Percentiles rank a stretch among this genome's conserved stretches.
Evolutionary conservation across 306 rosid genomes (phyloP).

Genomic region (Hylodesmum podocarpum): DNA sequence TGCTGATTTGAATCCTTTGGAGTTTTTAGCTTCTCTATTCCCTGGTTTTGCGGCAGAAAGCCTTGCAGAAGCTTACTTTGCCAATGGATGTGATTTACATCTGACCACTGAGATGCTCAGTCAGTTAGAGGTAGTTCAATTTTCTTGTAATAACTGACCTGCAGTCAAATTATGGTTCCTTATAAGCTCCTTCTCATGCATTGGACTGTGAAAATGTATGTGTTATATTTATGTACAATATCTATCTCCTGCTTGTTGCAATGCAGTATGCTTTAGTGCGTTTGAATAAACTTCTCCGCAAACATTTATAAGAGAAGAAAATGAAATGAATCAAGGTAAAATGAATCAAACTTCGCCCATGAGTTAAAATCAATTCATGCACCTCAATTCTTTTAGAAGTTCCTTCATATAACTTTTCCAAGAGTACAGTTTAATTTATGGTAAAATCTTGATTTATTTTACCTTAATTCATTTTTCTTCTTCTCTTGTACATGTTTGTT

Average conservation of each 20-base stretch:
- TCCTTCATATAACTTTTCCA: background rate
- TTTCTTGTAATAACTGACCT: background rate
- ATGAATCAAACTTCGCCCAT: background rate
- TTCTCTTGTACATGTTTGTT: background rate
- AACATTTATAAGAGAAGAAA: background rate
- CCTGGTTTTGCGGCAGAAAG: conserved; percentile 83
- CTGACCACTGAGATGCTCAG: conserved; percentile 73
- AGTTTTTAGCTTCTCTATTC: conserved; percentile 68
- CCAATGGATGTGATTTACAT: conserved; percentile 66
- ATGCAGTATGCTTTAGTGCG: conserved; percentile 7
- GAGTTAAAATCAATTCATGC: background rate
- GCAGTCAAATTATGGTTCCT: conserved; percentile 9
- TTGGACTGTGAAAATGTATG: background rate
- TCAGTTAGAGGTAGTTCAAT: conserved; percentile 67
- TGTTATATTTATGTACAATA: background rate
- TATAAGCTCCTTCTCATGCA: background rate
- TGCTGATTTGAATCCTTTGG: conserved; percentile 56
- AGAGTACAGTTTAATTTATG: background rate
- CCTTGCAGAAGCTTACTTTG: conserved; percentile 71
- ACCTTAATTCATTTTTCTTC: background rate
- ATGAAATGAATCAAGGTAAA: background rate
- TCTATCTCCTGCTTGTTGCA: conserved; percentile 11
- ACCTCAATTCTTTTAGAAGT: background rate
- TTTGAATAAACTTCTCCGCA: background rate
- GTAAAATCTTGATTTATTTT: background rate